These are phyloP conservation scores for Paramecium caudatum DNA, from an alignment of 73 alveolate genomes.

Conservation along the genomic window DNA sequence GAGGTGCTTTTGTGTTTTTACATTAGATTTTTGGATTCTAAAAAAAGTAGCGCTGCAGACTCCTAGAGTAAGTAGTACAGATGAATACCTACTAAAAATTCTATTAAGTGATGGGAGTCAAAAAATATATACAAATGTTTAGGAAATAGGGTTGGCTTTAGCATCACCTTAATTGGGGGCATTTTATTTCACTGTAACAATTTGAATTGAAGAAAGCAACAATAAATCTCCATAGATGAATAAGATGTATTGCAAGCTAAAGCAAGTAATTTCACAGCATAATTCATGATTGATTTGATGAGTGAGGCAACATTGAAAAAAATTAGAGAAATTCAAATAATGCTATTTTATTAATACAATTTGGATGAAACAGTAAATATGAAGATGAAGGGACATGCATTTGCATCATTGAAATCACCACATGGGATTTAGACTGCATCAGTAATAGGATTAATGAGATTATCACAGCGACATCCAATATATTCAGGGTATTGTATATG, in stretches of 20 bases:
- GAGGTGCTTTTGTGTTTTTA: neutral
- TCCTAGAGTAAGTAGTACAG: conserved; percentile 39
- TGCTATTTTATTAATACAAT: neutral
- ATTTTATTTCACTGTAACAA: conserved; percentile 27
- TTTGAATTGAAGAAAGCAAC: conserved; percentile 2
- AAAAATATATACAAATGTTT: neutral
- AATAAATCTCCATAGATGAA: neutral
- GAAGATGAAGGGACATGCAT: conserved; percentile 47
- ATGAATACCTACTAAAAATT: conserved; percentile 8
- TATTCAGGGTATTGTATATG: neutral
- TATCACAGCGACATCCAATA: conserved; percentile 48
- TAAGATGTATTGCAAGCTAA: conserved; percentile 2
- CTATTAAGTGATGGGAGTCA: conserved; percentile 2
- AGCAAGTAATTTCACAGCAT: conserved; percentile 23
- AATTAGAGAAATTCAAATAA: conserved; percentile 53
- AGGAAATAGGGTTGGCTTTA: neutral
- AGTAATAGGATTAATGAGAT: neutral
- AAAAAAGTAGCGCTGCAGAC: conserved; percentile 6
- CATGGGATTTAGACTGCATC: conserved; percentile 54
- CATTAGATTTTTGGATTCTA: conserved; percentile 44
- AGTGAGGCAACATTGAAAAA: neutral
- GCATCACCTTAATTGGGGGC: conserved; percentile 3
- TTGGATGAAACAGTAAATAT: conserved; percentile 48
- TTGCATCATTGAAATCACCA: conserved; percentile 10
- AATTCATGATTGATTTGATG: neutral